These are phyloP conservation scores for Gautieria morchelliformis DNA, from an alignment of 768 basidiomycete genomes.

Conservation along the genomic window DNA sequence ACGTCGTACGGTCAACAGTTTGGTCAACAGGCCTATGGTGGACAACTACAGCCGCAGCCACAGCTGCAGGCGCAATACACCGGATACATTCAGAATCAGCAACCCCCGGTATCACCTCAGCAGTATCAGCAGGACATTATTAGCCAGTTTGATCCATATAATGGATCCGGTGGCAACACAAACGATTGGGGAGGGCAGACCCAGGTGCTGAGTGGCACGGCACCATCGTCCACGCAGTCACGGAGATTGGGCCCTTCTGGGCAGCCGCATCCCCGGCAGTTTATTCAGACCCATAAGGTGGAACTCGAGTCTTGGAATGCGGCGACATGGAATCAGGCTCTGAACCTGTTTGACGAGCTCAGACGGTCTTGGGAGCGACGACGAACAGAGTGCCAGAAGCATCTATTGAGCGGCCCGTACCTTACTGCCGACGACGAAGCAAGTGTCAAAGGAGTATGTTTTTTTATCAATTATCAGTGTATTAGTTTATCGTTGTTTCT, in stretches of 20 bases:
- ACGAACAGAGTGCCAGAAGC: constrained; percentile 23
- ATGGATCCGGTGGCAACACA: not conserved
- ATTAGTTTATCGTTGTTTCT: not conserved
- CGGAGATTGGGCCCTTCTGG: constrained; percentile 13
- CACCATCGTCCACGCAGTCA: constrained; percentile 17
- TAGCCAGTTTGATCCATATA: constrained; percentile 10
- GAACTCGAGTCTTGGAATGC: constrained; percentile 66
- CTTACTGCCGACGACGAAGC: constrained; percentile 31
- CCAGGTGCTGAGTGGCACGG: not conserved
- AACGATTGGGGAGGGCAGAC: not conserved
- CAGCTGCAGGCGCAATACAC: constrained; percentile 10
- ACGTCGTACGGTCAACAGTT: not conserved
- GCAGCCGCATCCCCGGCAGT: constrained; percentile 57
- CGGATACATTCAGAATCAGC: constrained; percentile 12
- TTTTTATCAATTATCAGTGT: not conserved
- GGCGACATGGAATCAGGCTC: constrained; percentile 62
- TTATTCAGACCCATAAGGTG: constrained; percentile 52
- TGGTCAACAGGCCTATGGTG: not conserved
- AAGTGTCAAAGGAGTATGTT: constrained; percentile 50
- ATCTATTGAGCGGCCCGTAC: constrained; percentile 9
- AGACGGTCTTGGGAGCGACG: constrained; percentile 59
- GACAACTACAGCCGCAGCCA: constrained; percentile 17
- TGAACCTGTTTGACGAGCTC: constrained; percentile 52
- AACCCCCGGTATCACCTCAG: constrained; percentile 25
- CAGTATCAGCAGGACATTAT: constrained; percentile 25